Evolutionary conservation across 176 grass and related monocot genomes (phyloP).

Genomic region (Cenchrus americanus): DNA sequence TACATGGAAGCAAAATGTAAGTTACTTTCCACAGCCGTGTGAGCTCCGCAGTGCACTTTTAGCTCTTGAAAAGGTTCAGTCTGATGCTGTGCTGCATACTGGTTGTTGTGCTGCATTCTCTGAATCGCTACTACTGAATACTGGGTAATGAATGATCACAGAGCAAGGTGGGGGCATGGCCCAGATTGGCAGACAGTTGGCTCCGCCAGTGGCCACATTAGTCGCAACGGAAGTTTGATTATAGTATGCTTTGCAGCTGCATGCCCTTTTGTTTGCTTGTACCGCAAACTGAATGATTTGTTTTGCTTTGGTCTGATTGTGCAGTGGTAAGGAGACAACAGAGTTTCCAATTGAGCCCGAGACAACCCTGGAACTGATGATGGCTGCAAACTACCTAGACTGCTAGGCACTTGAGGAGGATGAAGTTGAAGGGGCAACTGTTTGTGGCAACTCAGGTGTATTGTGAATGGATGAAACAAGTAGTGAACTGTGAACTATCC

Average conservation of each 20-base stretch:
- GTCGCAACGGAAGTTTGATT: not conserved
- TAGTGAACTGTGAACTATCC: not conserved
- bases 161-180: too few species aligned
- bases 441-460: not conserved
- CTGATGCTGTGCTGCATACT: too few species aligned
- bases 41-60: too few species aligned
- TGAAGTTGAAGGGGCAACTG: not conserved
- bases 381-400: conserved; percentile 88
- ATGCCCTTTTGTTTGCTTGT: not conserved
- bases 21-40: too few species aligned
- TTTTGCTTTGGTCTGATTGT: conserved; percentile 16
- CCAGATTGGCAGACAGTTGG: too few species aligned
- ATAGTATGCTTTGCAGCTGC: not conserved
- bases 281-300: not conserved
- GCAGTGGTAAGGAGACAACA: conserved; percentile 75
- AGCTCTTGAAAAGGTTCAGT: too few species aligned
- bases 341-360: conserved; percentile 89
- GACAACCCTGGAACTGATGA: conserved; percentile 92
- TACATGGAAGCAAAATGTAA: too few species aligned
- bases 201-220: too few species aligned
- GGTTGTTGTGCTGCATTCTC: too few species aligned
- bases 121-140: too few species aligned
- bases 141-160: too few species aligned
- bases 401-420: conserved; percentile 52
- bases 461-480: not conserved